phyloP scores from a whole-genome alignment of 179 eudicot genomes.

The Drosera spatulata region DNA sequence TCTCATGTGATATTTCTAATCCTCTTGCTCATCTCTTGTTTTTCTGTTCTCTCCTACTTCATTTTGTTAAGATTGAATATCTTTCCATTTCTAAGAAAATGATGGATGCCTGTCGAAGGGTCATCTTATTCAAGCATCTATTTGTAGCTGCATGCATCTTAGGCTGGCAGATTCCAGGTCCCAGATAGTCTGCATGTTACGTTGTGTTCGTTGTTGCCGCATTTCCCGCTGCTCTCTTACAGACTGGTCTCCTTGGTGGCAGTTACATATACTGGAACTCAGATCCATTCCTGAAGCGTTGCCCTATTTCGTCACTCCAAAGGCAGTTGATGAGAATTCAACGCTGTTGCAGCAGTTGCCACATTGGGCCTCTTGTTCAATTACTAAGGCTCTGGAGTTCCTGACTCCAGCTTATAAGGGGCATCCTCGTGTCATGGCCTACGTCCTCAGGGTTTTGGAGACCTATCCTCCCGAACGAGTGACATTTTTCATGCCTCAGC shows the following conservation, averaged over 20 bases:
- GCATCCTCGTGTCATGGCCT: conserved; percentile 98
- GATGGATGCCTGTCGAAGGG: too few species aligned
- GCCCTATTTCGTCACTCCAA: conserved; percentile 88
- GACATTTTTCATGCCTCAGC: conserved; percentile 99
- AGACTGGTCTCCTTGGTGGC: conserved; percentile 5
- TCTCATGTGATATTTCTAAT: too few species aligned
- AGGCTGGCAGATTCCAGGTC: too few species aligned
- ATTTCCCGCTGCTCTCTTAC: too few species aligned
- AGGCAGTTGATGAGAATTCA: conserved; percentile 93
- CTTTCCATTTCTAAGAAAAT: too few species aligned
- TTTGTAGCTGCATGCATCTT: too few species aligned
- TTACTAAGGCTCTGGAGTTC: conserved; percentile 90
- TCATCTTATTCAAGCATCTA: too few species aligned
- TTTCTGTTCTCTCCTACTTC: too few species aligned
- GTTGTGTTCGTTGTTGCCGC: too few species aligned
- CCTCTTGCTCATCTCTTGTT: too few species aligned
- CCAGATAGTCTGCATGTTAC: too few species aligned
- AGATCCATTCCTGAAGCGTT: conserved; percentile 89
- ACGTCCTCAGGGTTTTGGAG: conserved; percentile 88
- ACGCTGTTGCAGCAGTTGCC: conserved; percentile 89
- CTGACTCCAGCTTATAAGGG: conserved; percentile 90
- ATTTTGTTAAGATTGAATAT: too few species aligned
- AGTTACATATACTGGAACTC: conserved; percentile 88
- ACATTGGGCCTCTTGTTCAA: conserved; percentile 99
- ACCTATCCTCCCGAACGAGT: conserved; percentile 93